These are phyloP conservation scores for Oenanthe sinensis DNA, from an alignment of 129 eudicot genomes.

Conservation along the genomic window DNA sequence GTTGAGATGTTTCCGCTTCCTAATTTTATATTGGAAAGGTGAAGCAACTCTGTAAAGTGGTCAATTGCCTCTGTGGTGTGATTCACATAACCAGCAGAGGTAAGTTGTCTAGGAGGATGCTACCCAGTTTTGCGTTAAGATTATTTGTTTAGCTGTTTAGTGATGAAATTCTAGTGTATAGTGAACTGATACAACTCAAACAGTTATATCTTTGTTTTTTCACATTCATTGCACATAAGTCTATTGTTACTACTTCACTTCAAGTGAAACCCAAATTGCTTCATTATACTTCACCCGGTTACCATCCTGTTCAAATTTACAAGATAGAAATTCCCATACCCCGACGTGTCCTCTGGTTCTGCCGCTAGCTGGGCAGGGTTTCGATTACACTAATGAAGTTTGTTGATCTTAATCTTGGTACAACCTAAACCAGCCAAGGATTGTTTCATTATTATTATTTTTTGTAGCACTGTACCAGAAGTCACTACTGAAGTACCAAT, in stretches of 20 bases:
- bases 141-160: constrained; percentile 1
- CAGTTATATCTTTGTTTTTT: constrained; percentile 1
- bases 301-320: not conserved
- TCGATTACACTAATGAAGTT: not conserved
- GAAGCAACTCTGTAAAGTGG: constrained; percentile 5
- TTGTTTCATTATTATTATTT: not conserved
- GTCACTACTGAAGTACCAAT: not conserved
- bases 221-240: constrained; percentile 5
- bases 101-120: not conserved
- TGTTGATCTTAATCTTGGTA: not conserved
- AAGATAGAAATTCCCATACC: not conserved
- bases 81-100: not conserved
- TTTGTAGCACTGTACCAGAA: not conserved
- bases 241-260: not conserved
- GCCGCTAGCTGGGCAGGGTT: not conserved
- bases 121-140: constrained; percentile 8
- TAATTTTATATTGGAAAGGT: not conserved
- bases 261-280: not conserved
- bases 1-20: not conserved
- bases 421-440: not conserved
- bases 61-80: not conserved
- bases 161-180: not conserved
- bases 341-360: not conserved
- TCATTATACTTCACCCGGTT: not conserved
- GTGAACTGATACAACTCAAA: not conserved